Percentiles rank a stretch among this genome's conserved stretches.
These are phyloP conservation scores for Hortiboletus campestris DNA, from an alignment of 768 basidiomycete genomes.

Conservation along the genomic window DNA sequence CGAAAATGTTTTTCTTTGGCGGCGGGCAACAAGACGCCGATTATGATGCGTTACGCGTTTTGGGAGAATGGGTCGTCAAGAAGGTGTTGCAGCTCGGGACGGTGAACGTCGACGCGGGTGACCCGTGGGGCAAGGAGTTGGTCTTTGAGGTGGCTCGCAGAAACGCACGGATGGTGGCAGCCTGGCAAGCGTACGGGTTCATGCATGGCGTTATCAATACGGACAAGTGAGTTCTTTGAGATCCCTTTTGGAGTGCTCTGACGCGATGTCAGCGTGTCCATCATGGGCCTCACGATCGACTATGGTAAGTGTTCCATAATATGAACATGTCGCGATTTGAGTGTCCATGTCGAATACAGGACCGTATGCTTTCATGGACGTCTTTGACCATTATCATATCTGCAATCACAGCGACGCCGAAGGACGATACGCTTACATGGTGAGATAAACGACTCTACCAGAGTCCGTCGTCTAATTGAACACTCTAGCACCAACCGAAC, in stretches of 20 bases:
- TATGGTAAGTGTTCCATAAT: slow-evolving; percentile 45
- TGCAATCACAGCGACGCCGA: slow-evolving; percentile 87
- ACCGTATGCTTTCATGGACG: slow-evolving; percentile 94
- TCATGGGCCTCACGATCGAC: slow-evolving; percentile 75
- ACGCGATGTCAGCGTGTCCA: slow-evolving; percentile 54
- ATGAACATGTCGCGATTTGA: neutral
- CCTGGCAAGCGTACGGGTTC: slow-evolving; percentile 93
- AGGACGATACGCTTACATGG: slow-evolving; percentile 74
- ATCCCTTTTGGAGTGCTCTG: neutral
- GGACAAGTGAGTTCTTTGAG: slow-evolving; percentile 66
- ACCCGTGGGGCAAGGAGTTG: slow-evolving; percentile 69
- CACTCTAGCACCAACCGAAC: slow-evolving; percentile 61
- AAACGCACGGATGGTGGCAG: slow-evolving; percentile 91
- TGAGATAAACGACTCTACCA: slow-evolving; percentile 18
- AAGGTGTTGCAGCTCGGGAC: slow-evolving; percentile 52
- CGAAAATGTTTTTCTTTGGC: slow-evolving; percentile 62
- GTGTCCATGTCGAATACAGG: slow-evolving; percentile 41
- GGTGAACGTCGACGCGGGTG: slow-evolving; percentile 41
- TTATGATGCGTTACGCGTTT: slow-evolving; percentile 66
- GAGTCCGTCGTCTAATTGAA: slow-evolving; percentile 1
- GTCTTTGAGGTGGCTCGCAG: slow-evolving; percentile 76
- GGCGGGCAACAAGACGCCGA: slow-evolving; percentile 75
- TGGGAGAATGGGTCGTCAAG: slow-evolving; percentile 73
- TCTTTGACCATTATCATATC: slow-evolving; percentile 80
- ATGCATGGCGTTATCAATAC: slow-evolving; percentile 98